phyloP scores from a whole-genome alignment of 2,329 filamentous ascomycete genomes.

The Fusarium sp. region DNA sequence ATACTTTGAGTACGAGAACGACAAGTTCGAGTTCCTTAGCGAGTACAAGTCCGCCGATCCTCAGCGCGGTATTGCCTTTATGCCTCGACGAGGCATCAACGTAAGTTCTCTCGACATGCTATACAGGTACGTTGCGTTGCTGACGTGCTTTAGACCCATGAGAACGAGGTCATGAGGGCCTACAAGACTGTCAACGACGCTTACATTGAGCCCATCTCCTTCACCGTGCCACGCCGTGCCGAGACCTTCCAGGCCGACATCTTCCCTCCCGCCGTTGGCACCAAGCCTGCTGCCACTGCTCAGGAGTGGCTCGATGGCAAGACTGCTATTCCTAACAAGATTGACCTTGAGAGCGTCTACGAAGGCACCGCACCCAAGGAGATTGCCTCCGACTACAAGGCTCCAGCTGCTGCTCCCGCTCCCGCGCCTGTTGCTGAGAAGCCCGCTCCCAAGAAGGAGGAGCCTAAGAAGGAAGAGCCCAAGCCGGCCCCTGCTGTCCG shows the following conservation, averaged over 20 bases:
- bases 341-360: conserved; percentile 92
- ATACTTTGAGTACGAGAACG: conserved; percentile 98
- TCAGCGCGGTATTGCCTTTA: conserved; percentile 91
- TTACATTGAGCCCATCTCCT: conserved; percentile 97
- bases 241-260: conserved; percentile 98
- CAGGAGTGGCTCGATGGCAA: conserved; percentile 90
- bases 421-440: conserved; percentile 57
- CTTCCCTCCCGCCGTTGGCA: conserved; percentile 85
- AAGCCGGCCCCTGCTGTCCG: conserved; percentile 58
- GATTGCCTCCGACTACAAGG: conserved; percentile 75
- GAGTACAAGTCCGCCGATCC: conserved; percentile 98
- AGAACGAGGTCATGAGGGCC: conserved; percentile 94
- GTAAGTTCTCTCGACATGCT: conserved; percentile 56
- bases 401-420: conserved; percentile 59
- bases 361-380: conserved; percentile 85
- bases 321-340: conserved; percentile 85
- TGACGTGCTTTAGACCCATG: conserved; percentile 72
- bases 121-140: conserved; percentile 20
- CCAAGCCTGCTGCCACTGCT: conserved; percentile 82
- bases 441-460: conserved; percentile 50
- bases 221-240: conserved; percentile 92
- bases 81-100: conserved; percentile 95
- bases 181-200: conserved; percentile 97
- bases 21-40: conserved; percentile 97
- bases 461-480: conserved; percentile 66